phyloP scores from a whole-genome alignment of 495 filamentous ascomycete genomes.

The Entonaema liquescens region DNA sequence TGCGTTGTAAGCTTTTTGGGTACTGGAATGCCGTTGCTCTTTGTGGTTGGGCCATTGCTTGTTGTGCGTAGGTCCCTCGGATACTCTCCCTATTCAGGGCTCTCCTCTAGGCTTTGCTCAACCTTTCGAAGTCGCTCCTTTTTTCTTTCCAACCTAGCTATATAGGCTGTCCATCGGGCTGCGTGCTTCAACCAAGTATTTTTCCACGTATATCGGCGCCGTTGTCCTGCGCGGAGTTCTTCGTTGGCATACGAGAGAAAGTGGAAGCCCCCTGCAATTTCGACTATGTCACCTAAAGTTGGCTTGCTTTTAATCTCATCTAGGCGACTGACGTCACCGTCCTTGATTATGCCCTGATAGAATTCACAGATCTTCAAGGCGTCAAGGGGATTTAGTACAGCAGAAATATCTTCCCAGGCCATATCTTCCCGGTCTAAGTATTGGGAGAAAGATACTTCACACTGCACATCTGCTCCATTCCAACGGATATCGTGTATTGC shows the following conservation, averaged over 20 bases:
- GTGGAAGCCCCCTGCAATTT: not conserved
- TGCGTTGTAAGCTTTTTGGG: too few relatives aligned
- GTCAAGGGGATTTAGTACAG: not conserved
- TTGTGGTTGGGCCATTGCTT: too few relatives aligned
- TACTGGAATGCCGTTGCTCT: too few relatives aligned
- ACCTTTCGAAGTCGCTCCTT: not conserved
- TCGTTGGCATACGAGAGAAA: not conserved
- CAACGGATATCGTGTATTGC: conserved; percentile 2
- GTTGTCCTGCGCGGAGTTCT: not conserved
- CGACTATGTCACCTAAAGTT: not conserved
- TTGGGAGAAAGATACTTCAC: not conserved
- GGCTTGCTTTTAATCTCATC: not conserved
- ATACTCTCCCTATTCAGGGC: not conserved
- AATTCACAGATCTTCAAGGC: not conserved
- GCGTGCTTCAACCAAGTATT: not conserved
- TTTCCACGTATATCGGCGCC: not conserved
- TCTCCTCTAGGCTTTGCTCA: not conserved
- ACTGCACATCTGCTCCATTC: not conserved
- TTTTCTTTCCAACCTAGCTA: not conserved
- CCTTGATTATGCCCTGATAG: not conserved
- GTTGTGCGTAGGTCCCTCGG: too few relatives aligned
- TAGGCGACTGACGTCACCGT: not conserved
- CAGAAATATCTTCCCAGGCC: conserved; percentile 8
- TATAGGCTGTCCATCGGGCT: not conserved
- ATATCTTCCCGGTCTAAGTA: too few relatives aligned